phyloP scores from a whole-genome alignment of 306 rosid genomes.

The Cucumis melo region DNA sequence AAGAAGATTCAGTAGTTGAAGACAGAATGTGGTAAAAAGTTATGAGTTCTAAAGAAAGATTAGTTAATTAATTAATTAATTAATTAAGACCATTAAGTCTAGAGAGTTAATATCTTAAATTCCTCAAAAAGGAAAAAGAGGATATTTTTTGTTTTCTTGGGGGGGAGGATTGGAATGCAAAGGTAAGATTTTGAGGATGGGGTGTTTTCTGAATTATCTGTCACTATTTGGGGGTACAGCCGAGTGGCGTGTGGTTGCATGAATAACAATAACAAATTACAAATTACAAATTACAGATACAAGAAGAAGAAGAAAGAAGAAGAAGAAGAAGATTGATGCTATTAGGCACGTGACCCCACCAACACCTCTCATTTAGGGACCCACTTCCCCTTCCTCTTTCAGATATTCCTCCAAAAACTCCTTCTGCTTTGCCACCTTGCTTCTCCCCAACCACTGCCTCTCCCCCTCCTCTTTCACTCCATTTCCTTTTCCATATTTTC shows the following conservation, averaged over 20 bases:
- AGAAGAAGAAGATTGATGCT: not conserved
- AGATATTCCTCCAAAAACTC: not conserved
- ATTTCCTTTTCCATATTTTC: not conserved
- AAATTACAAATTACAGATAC: too few relatives aligned
- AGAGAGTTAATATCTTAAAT: not conserved
- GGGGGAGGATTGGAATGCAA: not conserved
- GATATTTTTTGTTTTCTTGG: too few relatives aligned
- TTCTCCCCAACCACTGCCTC: not conserved
- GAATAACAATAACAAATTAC: not conserved
- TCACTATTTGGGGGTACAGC: not conserved
- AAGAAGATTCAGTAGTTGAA: not conserved
- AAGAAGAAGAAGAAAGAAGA: too few relatives aligned
- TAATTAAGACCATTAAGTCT: too few relatives aligned
- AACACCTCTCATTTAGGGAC: not conserved
- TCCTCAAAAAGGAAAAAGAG: not conserved
- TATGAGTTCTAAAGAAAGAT: not conserved
- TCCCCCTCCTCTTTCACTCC: not conserved
- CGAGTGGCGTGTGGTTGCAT: conserved; percentile 5
- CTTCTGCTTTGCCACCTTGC: not conserved
- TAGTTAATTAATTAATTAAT: too few relatives aligned
- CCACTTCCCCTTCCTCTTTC: not conserved
- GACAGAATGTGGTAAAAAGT: not conserved
- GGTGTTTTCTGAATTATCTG: not conserved
- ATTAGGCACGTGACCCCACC: conserved; percentile 1
- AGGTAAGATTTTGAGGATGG: not conserved